Conservation (phyloP, 768 basidiomycete species). For the Lactarius quietus region DNA sequence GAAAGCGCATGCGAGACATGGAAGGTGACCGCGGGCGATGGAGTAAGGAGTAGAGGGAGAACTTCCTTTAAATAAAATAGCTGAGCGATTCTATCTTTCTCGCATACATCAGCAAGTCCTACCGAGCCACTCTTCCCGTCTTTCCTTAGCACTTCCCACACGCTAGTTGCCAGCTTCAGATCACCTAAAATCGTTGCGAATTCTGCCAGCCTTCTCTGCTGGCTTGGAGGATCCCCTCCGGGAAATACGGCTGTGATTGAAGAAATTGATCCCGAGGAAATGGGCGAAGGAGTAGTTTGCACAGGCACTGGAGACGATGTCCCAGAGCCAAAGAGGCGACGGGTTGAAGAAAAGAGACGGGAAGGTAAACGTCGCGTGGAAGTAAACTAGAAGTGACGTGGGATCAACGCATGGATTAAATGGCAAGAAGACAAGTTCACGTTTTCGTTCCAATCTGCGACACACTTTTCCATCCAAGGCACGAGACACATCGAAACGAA, state of each 20-base stretch:
- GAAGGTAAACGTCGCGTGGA: slow-evolving; percentile 78
- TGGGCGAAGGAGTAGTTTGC: slow-evolving; percentile 38
- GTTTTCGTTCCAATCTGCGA: slow-evolving; percentile 90
- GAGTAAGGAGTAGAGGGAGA: slow-evolving; percentile 65
- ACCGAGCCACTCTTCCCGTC: slow-evolving; percentile 88
- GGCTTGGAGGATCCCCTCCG: slow-evolving; percentile 42
- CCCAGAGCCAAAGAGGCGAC: slow-evolving; percentile 70
- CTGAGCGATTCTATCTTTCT: slow-evolving; percentile 12
- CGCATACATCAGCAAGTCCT: slow-evolving; percentile 31
- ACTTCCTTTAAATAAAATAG: slow-evolving; percentile 59
- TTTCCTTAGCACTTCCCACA: slow-evolving; percentile 87
- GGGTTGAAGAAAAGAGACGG: slow-evolving; percentile 81
- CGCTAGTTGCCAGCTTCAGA: slow-evolving; percentile 70
- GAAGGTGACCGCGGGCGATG: slow-evolving; percentile 56
- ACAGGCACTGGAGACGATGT: slow-evolving; percentile 40
- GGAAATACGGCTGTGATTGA: slow-evolving; percentile 30
- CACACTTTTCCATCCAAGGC: slow-evolving; percentile 96
- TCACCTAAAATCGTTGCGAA: slow-evolving; percentile 93
- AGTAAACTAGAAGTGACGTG: slow-evolving; percentile 46
- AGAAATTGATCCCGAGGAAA: slow-evolving; percentile 37
- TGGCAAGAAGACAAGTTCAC: slow-evolving; percentile 37
- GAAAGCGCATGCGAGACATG: slow-evolving; percentile 63
- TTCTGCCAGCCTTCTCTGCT: slow-evolving; percentile 87
- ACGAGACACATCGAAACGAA: slow-evolving; percentile 85
- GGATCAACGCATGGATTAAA: background rate